Base-by-base conservation (phyloP, 2,329 filamentous ascomycete genomes). In the Mycocentrospora acerina region DNA sequence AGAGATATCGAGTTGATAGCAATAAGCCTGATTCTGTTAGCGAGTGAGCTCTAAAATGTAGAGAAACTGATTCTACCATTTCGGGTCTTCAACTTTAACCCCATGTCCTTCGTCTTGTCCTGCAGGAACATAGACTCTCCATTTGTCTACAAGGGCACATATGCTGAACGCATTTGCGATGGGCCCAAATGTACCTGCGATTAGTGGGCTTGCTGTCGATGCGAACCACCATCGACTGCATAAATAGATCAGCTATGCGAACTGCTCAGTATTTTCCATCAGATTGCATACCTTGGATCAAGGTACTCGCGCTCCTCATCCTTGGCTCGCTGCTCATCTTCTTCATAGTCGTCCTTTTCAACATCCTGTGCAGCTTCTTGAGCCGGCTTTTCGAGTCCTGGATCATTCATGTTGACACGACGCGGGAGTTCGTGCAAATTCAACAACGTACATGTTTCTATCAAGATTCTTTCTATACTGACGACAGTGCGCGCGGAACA, bases 151-250 rank as follows among this genome's bases (percentile, higher is more conserved):
- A 6, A 83, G 65, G 9, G 79, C 78, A 48, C 75, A 78, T 32
- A 79, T 71, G 37, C 68, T 76, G 53, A 79, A 79, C 0, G 75
- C 74, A 39, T 72, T 78, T 6, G 76, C 75, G 62, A 79, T 75
- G 2, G 76, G 76, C 0, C 76, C 76, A 50, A 79, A 77, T 0
- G 76, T 79, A 29, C 69, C 70, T 4, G 79, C 79, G 24, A 81
- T 66, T 3, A 82, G 65, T 11, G 80, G 80, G 51, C 75, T 77
- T 22, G 73, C 77, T 7, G 79, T 82, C 14, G 75, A 79, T 3
- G 78, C 78, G 53, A 82, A 77, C 79, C 79, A 83, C 78, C 78
- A 82, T 38, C 72, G 70, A 53, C 71, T 74, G 29, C 6, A n/a
- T 10, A 13, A 11, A n/a, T 11, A n/a, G 7, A 29, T 59, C 32